Evolutionary conservation across 495 filamentous ascomycete genomes (phyloP).

Genomic region (Oidiodendron maius): DNA sequence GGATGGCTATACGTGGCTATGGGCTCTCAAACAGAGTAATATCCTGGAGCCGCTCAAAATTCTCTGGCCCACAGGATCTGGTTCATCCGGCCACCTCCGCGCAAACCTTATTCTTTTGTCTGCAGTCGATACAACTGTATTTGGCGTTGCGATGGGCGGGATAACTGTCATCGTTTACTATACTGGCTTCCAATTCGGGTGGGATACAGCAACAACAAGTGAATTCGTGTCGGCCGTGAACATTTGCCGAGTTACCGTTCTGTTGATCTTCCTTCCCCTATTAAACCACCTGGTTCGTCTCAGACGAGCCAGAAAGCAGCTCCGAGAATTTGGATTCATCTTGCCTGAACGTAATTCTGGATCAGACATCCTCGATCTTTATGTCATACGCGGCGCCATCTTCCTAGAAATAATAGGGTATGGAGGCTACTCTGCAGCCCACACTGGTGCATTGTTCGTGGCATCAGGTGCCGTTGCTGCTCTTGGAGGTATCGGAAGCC

Average conservation of each 20-base stretch:
- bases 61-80: slow-evolving; percentile 62
- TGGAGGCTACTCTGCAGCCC: slow-evolving; percentile 61
- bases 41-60: slow-evolving; percentile 71
- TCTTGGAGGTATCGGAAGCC: slow-evolving; percentile 77
- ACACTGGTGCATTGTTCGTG: slow-evolving; percentile 49
- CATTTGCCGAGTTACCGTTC: slow-evolving; percentile 61
- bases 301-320: slow-evolving; percentile 28
- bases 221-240: slow-evolving; percentile 75
- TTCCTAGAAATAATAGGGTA: slow-evolving; percentile 74
- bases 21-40: slow-evolving; percentile 33
- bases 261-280: slow-evolving; percentile 69
- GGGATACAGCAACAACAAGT: slow-evolving; percentile 71
- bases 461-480: slow-evolving; percentile 64
- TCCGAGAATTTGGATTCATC: slow-evolving; percentile 24
- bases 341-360: slow-evolving; percentile 51
- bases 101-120: slow-evolving; percentile 76
- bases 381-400: slow-evolving; percentile 68
- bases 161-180: slow-evolving; percentile 77
- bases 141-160: slow-evolving; percentile 77
- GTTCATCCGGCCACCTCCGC: slow-evolving; percentile 52
- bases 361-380: slow-evolving; percentile 73
- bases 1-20: slow-evolving; percentile 10
- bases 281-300: slow-evolving; percentile 64
- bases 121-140: slow-evolving; percentile 68
- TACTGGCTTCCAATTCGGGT: slow-evolving; percentile 69